A percentile compares a stretch with the other conserved stretches of the same genome.
These are phyloP conservation scores for Epichloe hybrida DNA, from an alignment of 2,329 filamentous ascomycete genomes.

Conservation along the genomic window DNA sequence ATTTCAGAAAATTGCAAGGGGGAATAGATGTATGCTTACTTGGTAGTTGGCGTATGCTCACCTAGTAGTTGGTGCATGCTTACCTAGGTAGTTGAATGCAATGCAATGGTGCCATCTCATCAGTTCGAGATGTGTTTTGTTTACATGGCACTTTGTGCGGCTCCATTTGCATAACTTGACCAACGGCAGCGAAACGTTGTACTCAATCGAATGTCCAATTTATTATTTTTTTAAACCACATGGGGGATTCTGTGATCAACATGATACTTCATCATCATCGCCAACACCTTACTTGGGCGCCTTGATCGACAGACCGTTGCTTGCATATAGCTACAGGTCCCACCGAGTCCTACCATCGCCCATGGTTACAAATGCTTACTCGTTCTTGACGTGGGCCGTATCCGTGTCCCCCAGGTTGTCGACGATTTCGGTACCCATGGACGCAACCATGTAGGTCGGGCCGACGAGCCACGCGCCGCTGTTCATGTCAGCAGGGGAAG, in stretches of 20 bases:
- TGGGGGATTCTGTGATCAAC: background rate
- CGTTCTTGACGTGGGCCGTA: conserved; percentile 26
- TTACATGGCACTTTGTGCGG: no score
- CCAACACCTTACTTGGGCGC: background rate
- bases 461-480: conserved; percentile 44
- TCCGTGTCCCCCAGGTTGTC: conserved; percentile 27
- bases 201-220: no score
- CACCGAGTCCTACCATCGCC: no score
- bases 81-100: no score
- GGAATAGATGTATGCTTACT: background rate
- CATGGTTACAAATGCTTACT: conserved; percentile 14
- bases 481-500: background rate
- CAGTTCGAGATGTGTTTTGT: no score
- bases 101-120: no score
- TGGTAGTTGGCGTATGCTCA: background rate
- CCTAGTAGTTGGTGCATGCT: background rate
- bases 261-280: background rate
- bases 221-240: no score
- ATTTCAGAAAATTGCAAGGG: background rate
- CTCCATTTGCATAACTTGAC: no score
- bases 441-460: conserved; percentile 37
- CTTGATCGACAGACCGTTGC: no score
- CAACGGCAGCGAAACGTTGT: no score
- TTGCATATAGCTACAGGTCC: no score
- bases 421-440: conserved; percentile 35